Conservation (phyloP, 495 filamentous ascomycete genomes). For the Antarctomyces pellizariae region DNA sequence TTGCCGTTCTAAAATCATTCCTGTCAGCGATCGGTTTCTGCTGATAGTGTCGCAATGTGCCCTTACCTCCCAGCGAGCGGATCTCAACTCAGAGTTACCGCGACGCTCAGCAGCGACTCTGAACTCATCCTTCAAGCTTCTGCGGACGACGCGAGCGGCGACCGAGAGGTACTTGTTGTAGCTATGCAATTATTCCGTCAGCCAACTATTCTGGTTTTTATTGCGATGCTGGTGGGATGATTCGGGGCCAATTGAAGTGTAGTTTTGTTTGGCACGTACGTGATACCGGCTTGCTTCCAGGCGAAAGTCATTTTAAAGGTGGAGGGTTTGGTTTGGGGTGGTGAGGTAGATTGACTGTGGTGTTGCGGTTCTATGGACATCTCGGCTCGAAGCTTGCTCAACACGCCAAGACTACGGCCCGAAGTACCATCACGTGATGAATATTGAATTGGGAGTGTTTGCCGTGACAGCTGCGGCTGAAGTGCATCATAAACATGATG, state of each 20-base stretch:
- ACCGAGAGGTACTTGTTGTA: constrained; percentile 71
- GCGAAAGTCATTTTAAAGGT: constrained; percentile 78
- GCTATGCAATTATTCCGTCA: constrained; percentile 19
- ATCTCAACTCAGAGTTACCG: constrained; percentile 72
- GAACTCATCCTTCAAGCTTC: constrained; percentile 84
- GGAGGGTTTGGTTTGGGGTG: constrained; percentile 13
- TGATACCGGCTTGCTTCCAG: constrained; percentile 95
- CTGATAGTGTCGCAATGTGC: too few relatives aligned
- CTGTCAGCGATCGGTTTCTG: too few relatives aligned
- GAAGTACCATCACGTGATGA: too few relatives aligned
- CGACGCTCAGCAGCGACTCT: constrained; percentile 70
- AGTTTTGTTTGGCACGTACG: constrained; percentile 28
- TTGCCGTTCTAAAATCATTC: constrained; percentile 57
- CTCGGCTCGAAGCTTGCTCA: too few relatives aligned
- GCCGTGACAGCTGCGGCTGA: too few relatives aligned
- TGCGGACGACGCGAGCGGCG: constrained; percentile 57
- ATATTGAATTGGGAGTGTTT: too few relatives aligned
- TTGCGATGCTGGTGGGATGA: constrained; percentile 1
- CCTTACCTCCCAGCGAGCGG: constrained; percentile 93
- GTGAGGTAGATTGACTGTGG: constrained; percentile 11
- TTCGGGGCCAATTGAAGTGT: too few relatives aligned
- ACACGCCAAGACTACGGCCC: too few relatives aligned
- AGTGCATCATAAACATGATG: too few relatives aligned
- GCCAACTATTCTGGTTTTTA: too few relatives aligned
- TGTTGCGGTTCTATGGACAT: too few relatives aligned